These are phyloP conservation scores for Auricularia auricula-judae DNA, from an alignment of 768 basidiomycete species.

Conservation along the genomic window DNA sequence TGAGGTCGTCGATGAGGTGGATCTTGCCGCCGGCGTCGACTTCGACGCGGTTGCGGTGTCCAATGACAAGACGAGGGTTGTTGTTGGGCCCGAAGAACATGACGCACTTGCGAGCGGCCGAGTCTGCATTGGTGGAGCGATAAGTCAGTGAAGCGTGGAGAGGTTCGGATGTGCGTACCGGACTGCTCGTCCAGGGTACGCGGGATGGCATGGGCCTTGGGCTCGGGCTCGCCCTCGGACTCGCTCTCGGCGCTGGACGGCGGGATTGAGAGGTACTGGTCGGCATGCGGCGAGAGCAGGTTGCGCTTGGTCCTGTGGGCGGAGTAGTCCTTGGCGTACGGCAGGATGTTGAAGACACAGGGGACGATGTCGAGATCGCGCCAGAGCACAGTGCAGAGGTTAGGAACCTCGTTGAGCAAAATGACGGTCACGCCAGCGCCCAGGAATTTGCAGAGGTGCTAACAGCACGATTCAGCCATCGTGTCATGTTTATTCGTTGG, in stretches of 20 bases:
- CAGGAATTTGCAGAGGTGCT: conserved; percentile 79
- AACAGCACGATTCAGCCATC: conserved; percentile 12
- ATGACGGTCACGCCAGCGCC: conserved; percentile 68
- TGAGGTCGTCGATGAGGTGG: conserved; percentile 72
- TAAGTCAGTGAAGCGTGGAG: conserved; percentile 1
- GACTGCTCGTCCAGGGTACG: conserved; percentile 78
- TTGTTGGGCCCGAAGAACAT: conserved; percentile 63
- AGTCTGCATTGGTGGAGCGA: conserved; percentile 30
- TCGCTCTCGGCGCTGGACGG: background rate
- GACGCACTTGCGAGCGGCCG: conserved; percentile 73
- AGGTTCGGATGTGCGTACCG: background rate
- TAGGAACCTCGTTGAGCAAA: conserved; percentile 69
- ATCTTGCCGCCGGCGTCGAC: conserved; percentile 84
- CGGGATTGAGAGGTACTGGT: background rate
- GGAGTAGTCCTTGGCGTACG: conserved; percentile 62
- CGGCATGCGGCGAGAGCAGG: background rate
- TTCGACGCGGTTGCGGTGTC: conserved; percentile 74
- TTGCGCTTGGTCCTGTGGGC: conserved; percentile 13
- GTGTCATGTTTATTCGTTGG: background rate
- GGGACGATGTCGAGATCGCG: conserved; percentile 75
- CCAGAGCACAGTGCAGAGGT: conserved; percentile 81
- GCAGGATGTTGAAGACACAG: conserved; percentile 41
- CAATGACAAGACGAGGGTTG: conserved; percentile 75
- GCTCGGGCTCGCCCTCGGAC: background rate
- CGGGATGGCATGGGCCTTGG: conserved; percentile 32